Evolutionary conservation across 2,329 filamentous ascomycete genomes (phyloP), one percentile per base, ranked within the genome.

Genomic region (Ustilaginoidea virens): DNA sequence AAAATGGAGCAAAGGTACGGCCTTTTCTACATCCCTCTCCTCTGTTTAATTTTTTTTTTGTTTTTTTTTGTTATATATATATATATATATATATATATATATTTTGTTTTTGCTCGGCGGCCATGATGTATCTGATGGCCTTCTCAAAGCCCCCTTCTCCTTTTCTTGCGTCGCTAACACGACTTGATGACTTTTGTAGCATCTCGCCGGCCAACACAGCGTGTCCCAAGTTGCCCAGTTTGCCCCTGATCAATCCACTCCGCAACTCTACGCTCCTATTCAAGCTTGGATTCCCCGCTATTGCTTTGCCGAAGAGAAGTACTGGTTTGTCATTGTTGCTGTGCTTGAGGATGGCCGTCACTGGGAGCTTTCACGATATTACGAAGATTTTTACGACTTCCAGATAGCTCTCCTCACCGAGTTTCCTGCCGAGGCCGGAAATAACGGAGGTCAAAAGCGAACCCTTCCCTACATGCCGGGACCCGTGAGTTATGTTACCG

Each of bases 381-480:
- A 98, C 47, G 85, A 96, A 52, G 90, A 96, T 57, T 98, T 98
- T 49, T 98, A 96, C 56, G 90, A 96, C 52, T 87, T 96, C 52
- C 90, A 98, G 51, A 96, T 96, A 47, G 82, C 85, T 18, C 73
- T 98, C 7, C 70, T 98, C 27, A 87, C 85, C 25, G 82, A 76
- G 39, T 96, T 94, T 46, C 87, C 90, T 14, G 74, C 80, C 20
- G 90, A 96, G 53, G 87, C 90, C 21, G 90, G 90, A 30, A 90
- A 92, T 46, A 80, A 76, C 25, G 4, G 17, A 7, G 68, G 66
- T 28, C 74, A 85, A 46, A 76, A 79, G 47, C 77, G 90, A 32
- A 83, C 79, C 7, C 57, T 98, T 9, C 90, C 90, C 2, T 96
- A 92, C 52, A 98, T 98, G 90, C 90, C 90, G 7, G 90, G 90